Evolutionary conservation across 202 grass and related monocot genomes (phyloP).

Genomic region (Eragrostis tef): DNA sequence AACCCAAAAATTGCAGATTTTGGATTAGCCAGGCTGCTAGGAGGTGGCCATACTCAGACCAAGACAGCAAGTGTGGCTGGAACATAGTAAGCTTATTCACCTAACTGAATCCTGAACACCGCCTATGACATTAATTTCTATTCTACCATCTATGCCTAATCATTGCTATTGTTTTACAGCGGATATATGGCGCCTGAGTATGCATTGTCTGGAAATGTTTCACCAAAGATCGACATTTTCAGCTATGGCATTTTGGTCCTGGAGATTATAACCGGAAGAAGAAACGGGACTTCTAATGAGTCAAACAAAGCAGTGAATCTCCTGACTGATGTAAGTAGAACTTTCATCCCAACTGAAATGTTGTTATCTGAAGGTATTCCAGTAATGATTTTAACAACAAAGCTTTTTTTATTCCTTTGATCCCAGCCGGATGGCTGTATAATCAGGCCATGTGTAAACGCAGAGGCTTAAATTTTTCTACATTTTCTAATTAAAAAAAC

Average conservation of each 20-base stretch:
- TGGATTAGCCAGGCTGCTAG: constrained; percentile 33
- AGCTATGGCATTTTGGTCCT: constrained; percentile 50
- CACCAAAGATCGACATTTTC: constrained; percentile 46
- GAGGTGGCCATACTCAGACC: constrained; percentile 39
- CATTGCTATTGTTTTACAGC: constrained; percentile 1
- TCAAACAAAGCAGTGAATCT: constrained; percentile 27
- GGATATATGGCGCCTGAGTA: constrained; percentile 42
- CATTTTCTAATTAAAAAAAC: no score
- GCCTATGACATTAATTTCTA: neutral
- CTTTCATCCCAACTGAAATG: neutral
- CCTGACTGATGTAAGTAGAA: constrained; percentile 42
- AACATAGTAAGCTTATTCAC: constrained; percentile 33
- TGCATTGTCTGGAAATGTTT: constrained; percentile 19
- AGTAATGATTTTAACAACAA: no score
- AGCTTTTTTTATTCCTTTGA: no score
- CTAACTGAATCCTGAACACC: neutral
- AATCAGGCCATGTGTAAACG: no score
- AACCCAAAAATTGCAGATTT: constrained; percentile 59
- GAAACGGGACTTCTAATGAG: neutral
- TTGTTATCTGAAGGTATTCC: neutral
- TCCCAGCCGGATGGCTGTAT: no score
- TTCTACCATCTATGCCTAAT: neutral
- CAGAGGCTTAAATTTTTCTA: no score
- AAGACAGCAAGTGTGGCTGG: constrained; percentile 40
- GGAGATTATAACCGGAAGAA: constrained; percentile 34